A percentile compares a stretch with the other conserved stretches of the same genome.
Conservation (phyloP, 2,329 filamentous ascomycete genomes). For the Ceratocystis diversiconidia region DNA sequence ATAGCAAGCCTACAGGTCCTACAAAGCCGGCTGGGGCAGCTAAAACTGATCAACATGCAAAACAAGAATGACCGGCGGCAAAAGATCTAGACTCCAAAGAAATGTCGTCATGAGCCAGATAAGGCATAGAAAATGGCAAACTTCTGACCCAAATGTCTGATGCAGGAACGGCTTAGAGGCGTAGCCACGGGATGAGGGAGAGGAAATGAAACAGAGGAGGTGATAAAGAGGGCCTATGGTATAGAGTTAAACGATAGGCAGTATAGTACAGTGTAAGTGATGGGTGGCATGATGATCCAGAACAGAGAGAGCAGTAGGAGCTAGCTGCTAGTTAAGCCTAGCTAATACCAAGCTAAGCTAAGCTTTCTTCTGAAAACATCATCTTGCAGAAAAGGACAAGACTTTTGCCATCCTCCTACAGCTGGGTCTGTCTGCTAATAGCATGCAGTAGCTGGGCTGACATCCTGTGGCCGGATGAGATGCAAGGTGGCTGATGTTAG, state of each 20-base stretch:
- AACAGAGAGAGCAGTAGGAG: background rate
- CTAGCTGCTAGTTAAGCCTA: background rate
- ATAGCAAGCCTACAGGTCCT: background rate
- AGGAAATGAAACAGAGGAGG: background rate
- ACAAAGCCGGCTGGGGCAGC: background rate
- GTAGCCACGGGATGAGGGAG: background rate
- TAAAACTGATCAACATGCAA: background rate
- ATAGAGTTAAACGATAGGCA: no score
- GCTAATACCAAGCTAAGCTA: background rate
- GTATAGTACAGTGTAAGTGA: no score
- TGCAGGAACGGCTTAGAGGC: background rate
- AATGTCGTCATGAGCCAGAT: background rate
- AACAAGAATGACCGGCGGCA: background rate
- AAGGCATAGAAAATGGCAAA: background rate
- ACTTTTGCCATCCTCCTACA: background rate
- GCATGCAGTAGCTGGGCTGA: background rate
- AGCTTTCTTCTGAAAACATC: background rate
- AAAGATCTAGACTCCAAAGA: background rate
- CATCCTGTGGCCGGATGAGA: background rate
- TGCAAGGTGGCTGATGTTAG: background rate
- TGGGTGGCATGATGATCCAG: background rate
- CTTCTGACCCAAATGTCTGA: background rate
- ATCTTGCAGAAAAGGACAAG: background rate
- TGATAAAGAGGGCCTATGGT: background rate
- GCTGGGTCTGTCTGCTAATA: background rate